Evolutionary conservation across 2,329 filamentous ascomycete species (phyloP).

Genomic region (Penicillium sp.): DNA sequence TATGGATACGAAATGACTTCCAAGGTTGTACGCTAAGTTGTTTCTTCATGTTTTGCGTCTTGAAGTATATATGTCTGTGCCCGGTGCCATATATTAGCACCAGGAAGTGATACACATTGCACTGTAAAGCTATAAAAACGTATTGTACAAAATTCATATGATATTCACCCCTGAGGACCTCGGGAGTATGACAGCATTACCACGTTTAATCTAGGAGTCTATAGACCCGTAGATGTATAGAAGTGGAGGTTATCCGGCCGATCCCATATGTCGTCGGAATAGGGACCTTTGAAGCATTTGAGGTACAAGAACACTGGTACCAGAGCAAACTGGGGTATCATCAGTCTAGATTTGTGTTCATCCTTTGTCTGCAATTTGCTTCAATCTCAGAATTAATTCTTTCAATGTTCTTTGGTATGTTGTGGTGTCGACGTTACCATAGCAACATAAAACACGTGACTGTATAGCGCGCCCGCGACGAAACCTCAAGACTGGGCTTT

Average conservation of each 20-base stretch:
- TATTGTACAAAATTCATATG: no score
- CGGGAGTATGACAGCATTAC: not conserved
- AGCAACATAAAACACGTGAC: slow-evolving; percentile 20
- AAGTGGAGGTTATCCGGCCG: slow-evolving; percentile 1
- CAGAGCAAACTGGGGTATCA: not conserved
- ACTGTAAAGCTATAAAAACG: no score
- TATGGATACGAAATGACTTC: no score
- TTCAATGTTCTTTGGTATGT: slow-evolving; percentile 3
- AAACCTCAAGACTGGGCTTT: slow-evolving; percentile 17
- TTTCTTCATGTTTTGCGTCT: no score
- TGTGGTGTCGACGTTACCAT: slow-evolving; percentile 17
- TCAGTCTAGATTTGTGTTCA: not conserved
- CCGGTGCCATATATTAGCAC: no score
- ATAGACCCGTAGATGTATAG: not conserved
- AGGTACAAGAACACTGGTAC: not conserved
- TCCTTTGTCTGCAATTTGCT: not conserved
- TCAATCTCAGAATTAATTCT: not conserved
- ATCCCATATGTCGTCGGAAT: not conserved
- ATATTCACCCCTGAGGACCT: no score
- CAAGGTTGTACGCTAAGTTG: no score
- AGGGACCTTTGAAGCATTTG: not conserved
- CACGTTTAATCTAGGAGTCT: not conserved
- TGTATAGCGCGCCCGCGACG: slow-evolving; percentile 14
- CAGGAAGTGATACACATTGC: no score
- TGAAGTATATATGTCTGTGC: no score